Evolutionary conservation across 192 early-diverging fungal genomes (phyloP).

Genomic region (Rhizoclosmatium globosum): DNA sequence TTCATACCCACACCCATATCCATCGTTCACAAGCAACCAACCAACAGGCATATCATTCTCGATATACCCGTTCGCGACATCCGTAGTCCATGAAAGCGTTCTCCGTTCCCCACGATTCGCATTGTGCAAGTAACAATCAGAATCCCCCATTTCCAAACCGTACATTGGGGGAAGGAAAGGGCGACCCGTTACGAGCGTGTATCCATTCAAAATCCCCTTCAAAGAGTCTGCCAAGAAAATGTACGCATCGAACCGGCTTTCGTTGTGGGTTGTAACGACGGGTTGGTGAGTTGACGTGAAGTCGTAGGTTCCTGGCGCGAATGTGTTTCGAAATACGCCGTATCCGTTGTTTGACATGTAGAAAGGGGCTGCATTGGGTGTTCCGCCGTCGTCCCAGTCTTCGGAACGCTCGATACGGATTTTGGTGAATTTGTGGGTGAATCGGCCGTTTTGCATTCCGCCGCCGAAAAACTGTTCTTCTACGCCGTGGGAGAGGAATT

Average conservation of each 20-base stretch:
- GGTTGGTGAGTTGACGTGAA: neutral
- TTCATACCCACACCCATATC: slow-evolving; percentile 24
- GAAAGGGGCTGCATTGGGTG: slow-evolving; percentile 13
- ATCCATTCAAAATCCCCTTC: neutral
- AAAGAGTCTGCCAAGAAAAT: neutral
- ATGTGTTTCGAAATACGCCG: slow-evolving; percentile 30
- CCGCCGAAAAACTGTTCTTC: slow-evolving; percentile 27
- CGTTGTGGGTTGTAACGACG: slow-evolving; percentile 9
- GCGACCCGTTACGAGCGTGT: slow-evolving; percentile 18
- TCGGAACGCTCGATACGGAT: slow-evolving; percentile 22
- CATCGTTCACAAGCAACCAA: slow-evolving; percentile 30
- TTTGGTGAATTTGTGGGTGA: slow-evolving; percentile 5
- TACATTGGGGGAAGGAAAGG: slow-evolving; percentile 17
- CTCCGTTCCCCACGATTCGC: slow-evolving; percentile 12
- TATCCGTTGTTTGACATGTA: slow-evolving; percentile 23
- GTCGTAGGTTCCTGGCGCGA: slow-evolving; percentile 15
- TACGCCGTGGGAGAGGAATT: neutral
- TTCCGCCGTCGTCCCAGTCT: slow-evolving; percentile 5
- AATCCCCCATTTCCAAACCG: slow-evolving; percentile 24
- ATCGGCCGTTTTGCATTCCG: slow-evolving; percentile 24
- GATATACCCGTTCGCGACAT: slow-evolving; percentile 12
- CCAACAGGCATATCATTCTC: slow-evolving; percentile 23
- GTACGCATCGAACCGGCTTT: slow-evolving; percentile 19
- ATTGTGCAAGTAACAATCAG: slow-evolving; percentile 18
- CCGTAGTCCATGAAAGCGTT: neutral